Percentiles rank a stretch among this genome's conserved stretches.
These are phyloP conservation scores for Juglanconis juglandina DNA, from an alignment of 2,329 filamentous ascomycete genomes.

Conservation along the genomic window DNA sequence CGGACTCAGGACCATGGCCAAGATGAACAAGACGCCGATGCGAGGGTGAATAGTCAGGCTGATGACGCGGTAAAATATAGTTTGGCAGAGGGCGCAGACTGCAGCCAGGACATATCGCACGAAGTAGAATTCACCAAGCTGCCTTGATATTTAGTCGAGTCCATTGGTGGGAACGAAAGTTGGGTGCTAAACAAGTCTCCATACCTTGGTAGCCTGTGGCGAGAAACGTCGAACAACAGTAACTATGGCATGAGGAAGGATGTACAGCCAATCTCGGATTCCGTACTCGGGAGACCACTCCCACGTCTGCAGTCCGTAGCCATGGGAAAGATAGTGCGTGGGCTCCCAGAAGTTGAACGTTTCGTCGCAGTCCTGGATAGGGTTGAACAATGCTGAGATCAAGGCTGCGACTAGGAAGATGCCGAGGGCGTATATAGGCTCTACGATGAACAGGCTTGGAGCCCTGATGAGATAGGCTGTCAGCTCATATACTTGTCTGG, in stretches of 20 bases:
- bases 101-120: conserved; percentile 73
- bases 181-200: background rate
- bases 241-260: conserved; percentile 71
- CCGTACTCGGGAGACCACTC: conserved; percentile 95
- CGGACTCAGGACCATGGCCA: conserved; percentile 73
- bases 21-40: conserved; percentile 79
- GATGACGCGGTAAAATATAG: conserved; percentile 74
- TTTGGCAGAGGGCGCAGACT: conserved; percentile 76
- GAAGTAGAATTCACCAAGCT: conserved; percentile 76
- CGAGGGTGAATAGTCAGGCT: conserved; percentile 74
- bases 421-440: conserved; percentile 75
- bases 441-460: conserved; percentile 59
- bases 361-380: conserved; percentile 97
- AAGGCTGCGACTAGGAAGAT: conserved; percentile 71
- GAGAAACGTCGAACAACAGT: conserved; percentile 65
- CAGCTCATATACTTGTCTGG: background rate
- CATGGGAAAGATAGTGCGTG: conserved; percentile 87
- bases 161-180: background rate
- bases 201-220: conserved; percentile 58
- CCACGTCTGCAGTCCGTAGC: conserved; percentile 95
- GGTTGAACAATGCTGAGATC: conserved; percentile 75
- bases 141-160: background rate
- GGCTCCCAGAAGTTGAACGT: conserved; percentile 99
- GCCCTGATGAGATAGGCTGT: conserved; percentile 28
- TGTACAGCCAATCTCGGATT: conserved; percentile 93